Evolutionary conservation across 495 filamentous ascomycete species (phyloP).

Genomic region (Penicillium antarcticum): DNA sequence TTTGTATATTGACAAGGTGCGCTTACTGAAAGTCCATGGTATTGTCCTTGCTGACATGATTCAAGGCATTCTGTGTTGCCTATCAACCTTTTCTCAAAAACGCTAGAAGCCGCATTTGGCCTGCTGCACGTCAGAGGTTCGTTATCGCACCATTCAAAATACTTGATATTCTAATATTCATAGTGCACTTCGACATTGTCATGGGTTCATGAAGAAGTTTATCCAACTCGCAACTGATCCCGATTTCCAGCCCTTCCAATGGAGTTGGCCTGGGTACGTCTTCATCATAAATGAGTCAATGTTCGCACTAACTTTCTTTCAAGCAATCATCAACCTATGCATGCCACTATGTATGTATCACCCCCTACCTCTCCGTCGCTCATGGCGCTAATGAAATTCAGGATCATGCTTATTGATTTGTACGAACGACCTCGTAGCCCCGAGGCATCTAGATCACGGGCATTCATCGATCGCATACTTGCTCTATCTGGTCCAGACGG

Average conservation of each 20-base stretch:
- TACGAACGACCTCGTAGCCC: conserved; percentile 49
- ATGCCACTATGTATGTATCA: conserved; percentile 44
- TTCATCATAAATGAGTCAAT: background rate
- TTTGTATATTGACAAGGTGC: conserved; percentile 44
- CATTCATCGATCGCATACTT: conserved; percentile 51
- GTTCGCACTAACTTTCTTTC: background rate
- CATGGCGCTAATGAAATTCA: conserved; percentile 4
- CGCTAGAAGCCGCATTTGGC: conserved; percentile 53
- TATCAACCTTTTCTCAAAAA: conserved; percentile 57
- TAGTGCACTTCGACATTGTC: conserved; percentile 52
- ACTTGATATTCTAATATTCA: no score
- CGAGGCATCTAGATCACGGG: conserved; percentile 45
- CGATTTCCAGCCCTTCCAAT: conserved; percentile 55
- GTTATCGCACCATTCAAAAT: no score
- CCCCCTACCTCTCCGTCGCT: background rate
- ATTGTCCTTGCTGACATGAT: background rate
- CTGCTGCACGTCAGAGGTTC: conserved; percentile 50
- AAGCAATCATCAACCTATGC: conserved; percentile 55
- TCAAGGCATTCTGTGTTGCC: conserved; percentile 49
- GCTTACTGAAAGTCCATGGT: background rate
- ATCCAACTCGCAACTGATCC: conserved; percentile 49
- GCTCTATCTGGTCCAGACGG: conserved; percentile 51
- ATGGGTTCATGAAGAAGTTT: conserved; percentile 55
- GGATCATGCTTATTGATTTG: conserved; percentile 56
- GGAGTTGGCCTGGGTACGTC: conserved; percentile 51